Evolutionary conservation across 768 basidiomycete species (phyloP).

Genomic region (Pholiota microspora): DNA sequence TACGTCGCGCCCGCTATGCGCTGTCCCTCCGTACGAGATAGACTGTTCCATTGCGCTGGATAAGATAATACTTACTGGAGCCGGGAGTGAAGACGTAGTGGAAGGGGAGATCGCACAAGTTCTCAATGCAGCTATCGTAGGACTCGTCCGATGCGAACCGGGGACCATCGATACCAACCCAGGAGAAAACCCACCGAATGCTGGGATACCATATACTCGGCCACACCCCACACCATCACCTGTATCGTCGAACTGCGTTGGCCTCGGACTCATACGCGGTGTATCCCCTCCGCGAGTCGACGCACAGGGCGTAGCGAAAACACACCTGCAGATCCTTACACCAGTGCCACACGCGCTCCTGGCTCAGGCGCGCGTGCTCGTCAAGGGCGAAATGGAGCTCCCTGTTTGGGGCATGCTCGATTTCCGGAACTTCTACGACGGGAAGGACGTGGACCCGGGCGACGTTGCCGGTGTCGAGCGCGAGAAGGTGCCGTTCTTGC

Average conservation of each 20-base stretch:
- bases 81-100: constrained; percentile 79
- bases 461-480: constrained; percentile 49
- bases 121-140: constrained; percentile 81
- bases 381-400: constrained; percentile 88
- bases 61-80: constrained; percentile 63
- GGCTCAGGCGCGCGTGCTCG: constrained; percentile 43
- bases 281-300: constrained; percentile 23
- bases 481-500: constrained; percentile 70
- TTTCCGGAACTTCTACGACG: constrained; percentile 34
- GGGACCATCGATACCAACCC: constrained; percentile 31
- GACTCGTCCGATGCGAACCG: constrained; percentile 55
- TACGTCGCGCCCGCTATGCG: constrained; percentile 64
- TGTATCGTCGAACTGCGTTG: constrained; percentile 59
- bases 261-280: constrained; percentile 74
- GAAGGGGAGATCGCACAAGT: constrained; percentile 65
- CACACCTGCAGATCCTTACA: constrained; percentile 71
- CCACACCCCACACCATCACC: constrained; percentile 54
- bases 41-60: constrained; percentile 56
- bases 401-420: constrained; percentile 89
- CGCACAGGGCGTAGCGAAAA: constrained; percentile 22
- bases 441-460: constrained; percentile 19
- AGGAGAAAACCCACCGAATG: not conserved
- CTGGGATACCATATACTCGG: constrained; percentile 57
- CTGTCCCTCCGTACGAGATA: constrained; percentile 71
- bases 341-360: constrained; percentile 60